phyloP scores from a whole-genome alignment of 805 yeast species.

The Maudiozyma pseudohumilis region DNA sequence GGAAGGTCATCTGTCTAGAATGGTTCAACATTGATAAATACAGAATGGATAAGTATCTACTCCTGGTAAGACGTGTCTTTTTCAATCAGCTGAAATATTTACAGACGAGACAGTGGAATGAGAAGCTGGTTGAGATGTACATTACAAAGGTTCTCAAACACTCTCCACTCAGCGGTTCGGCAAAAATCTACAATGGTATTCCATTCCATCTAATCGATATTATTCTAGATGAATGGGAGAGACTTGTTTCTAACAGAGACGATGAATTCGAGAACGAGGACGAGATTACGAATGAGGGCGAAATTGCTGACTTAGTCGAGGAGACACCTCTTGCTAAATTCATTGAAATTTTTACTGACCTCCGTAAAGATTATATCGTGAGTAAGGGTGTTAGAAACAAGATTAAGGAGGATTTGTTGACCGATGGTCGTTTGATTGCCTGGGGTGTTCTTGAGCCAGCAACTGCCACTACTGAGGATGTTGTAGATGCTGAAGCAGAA shows the following conservation, averaged over 20 bases:
- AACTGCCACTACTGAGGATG: slow-evolving; percentile 19
- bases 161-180: slow-evolving; percentile 48
- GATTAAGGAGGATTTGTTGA: slow-evolving; percentile 54
- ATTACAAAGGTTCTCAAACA: slow-evolving; percentile 33
- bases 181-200: slow-evolving; percentile 58
- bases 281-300: slow-evolving; percentile 31
- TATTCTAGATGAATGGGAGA: slow-evolving; percentile 73
- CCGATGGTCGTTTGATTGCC: slow-evolving; percentile 48
- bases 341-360: slow-evolving; percentile 48
- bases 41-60: slow-evolving; percentile 79
- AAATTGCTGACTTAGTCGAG: slow-evolving; percentile 26
- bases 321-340: slow-evolving; percentile 45
- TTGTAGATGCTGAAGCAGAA: slow-evolving; percentile 21
- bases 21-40: slow-evolving; percentile 77
- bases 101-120: slow-evolving; percentile 44
- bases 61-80: slow-evolving; percentile 69
- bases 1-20: slow-evolving; percentile 68
- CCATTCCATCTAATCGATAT: slow-evolving; percentile 82
- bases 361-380: slow-evolving; percentile 38
- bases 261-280: slow-evolving; percentile 40
- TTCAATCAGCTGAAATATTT: slow-evolving; percentile 55
- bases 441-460: slow-evolving; percentile 47
- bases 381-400: slow-evolving; percentile 58
- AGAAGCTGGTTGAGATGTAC: slow-evolving; percentile 36
- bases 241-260: slow-evolving; percentile 42